Conservation (phyloP, 805 yeast genomes). For the Nadsonia fulvescens region DNA sequence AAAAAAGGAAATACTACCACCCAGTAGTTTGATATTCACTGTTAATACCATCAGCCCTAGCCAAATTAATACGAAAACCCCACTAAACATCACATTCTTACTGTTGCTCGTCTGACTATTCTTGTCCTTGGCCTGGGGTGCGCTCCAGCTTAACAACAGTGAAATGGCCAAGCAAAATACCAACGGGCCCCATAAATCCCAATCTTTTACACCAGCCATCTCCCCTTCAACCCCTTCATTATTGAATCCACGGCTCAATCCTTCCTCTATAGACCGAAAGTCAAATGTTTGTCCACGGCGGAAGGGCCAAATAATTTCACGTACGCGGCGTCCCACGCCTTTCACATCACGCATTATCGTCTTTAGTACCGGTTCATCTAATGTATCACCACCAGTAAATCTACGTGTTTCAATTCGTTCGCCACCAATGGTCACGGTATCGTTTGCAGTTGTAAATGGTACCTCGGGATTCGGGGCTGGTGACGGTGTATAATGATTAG, state of each 20-base stretch:
- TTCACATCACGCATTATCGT: slow-evolving; percentile 32
- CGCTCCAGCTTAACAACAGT: slow-evolving; percentile 31
- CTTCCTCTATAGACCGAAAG: too few relatives aligned
- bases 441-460: too few relatives aligned
- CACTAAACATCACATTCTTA: too few relatives aligned
- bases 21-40: slow-evolving; percentile 43
- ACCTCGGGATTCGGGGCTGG: too few relatives aligned
- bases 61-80: slow-evolving; percentile 49
- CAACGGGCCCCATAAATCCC: slow-evolving; percentile 47
- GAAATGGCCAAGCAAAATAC: slow-evolving; percentile 40
- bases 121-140: slow-evolving; percentile 3
- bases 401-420: slow-evolving; percentile 26
- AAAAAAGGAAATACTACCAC: slow-evolving; percentile 44
- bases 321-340: slow-evolving; percentile 26
- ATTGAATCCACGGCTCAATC: too few relatives aligned
- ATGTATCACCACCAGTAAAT: slow-evolving; percentile 50
- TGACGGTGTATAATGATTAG: background rate
- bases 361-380: slow-evolving; percentile 48
- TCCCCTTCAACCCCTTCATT: too few relatives aligned
- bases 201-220: slow-evolving; percentile 13
- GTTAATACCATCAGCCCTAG: slow-evolving; percentile 41
- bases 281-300: too few relatives aligned
- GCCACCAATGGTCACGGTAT: slow-evolving; percentile 11
- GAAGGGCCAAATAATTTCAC: slow-evolving; percentile 27
- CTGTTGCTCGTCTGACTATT: too few relatives aligned